phyloP scores from a whole-genome alignment of 1,284 basidiomycete species.

The Cryptococcus amylolentus region DNA sequence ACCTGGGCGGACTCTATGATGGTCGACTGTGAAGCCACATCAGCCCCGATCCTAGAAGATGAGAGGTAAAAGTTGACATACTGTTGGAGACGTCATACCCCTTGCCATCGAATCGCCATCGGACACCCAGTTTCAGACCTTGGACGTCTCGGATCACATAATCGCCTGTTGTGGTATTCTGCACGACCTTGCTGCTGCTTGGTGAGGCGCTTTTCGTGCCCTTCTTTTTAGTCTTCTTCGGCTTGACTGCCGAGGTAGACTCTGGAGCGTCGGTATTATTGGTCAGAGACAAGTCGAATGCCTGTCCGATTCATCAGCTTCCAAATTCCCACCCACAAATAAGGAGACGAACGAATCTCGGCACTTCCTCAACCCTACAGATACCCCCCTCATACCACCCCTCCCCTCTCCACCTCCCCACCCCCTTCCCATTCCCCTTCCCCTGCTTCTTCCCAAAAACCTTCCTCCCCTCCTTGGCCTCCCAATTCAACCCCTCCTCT shows the following conservation, averaged over 20 bases:
- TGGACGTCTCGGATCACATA: constrained; percentile 66
- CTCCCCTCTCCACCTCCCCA: constrained; percentile 24
- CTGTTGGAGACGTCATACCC: constrained; percentile 80
- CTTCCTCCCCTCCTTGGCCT: constrained; percentile 21
- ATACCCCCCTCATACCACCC: constrained; percentile 65
- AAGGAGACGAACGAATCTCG: constrained; percentile 59
- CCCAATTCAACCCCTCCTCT: constrained; percentile 20
- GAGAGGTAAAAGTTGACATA: constrained; percentile 49
- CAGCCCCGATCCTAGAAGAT: neutral
- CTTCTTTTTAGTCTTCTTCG: too few relatives aligned
- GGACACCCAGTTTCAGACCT: constrained; percentile 70
- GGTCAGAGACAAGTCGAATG: constrained; percentile 62
- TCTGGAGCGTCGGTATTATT: constrained; percentile 49
- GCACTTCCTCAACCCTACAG: constrained; percentile 67
- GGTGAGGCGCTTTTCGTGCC: constrained; percentile 62
- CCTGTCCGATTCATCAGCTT: constrained; percentile 12
- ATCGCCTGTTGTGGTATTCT: constrained; percentile 62
- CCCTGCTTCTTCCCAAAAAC: constrained; percentile 53
- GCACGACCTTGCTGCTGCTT: constrained; percentile 60
- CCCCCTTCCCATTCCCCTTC: constrained; percentile 18
- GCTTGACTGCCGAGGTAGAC: constrained; percentile 48
- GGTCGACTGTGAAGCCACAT: constrained; percentile 59
- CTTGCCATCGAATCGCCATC: constrained; percentile 71
- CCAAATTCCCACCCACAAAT: too few relatives aligned
- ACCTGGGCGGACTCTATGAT: constrained; percentile 70